Percentiles rank a stretch among this genome's conserved stretches.
Conservation (phyloP, 2,329 filamentous ascomycete species). For the Allantophomopsis cytisporea region DNA sequence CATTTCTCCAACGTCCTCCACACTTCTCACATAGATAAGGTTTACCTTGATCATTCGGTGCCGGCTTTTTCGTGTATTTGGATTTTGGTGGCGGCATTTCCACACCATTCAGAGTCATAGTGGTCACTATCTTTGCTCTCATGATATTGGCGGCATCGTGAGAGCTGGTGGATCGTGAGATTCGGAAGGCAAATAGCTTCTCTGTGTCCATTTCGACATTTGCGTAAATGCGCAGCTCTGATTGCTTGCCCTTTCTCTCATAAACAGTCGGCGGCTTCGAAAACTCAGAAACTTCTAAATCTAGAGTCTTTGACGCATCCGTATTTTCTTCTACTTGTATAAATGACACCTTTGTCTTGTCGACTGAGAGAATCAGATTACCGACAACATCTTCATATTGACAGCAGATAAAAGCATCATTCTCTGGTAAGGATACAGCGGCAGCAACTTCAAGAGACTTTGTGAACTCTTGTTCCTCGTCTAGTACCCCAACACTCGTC, state of each 20-base stretch:
- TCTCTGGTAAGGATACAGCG: background rate
- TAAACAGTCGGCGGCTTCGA: conserved; percentile 13
- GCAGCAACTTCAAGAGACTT: background rate
- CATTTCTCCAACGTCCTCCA: conserved; percentile 15
- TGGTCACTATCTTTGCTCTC: conserved; percentile 14
- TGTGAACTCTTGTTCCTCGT: background rate
- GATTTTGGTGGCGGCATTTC: background rate
- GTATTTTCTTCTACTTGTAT: background rate
- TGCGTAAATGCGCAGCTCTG: conserved; percentile 13
- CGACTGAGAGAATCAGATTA: background rate
- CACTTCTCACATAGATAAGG: conserved; percentile 17
- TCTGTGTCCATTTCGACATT: conserved; percentile 3
- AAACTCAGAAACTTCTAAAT: conserved; percentile 8
- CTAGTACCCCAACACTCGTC: too few relatives aligned
- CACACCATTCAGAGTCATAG: conserved; percentile 1
- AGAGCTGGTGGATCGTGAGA: conserved; percentile 5
- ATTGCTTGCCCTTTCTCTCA: conserved; percentile 13
- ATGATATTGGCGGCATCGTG: conserved; percentile 11
- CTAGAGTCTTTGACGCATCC: background rate
- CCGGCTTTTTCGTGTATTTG: conserved; percentile 3
- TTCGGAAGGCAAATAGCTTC: conserved; percentile 11
- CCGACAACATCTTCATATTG: background rate
- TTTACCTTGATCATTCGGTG: conserved; percentile 7
- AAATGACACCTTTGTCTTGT: background rate
- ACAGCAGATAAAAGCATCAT: too few relatives aligned